Base-by-base conservation (phyloP, 2,329 filamentous ascomycete species). In the Beauveria brongniartii region DNA sequence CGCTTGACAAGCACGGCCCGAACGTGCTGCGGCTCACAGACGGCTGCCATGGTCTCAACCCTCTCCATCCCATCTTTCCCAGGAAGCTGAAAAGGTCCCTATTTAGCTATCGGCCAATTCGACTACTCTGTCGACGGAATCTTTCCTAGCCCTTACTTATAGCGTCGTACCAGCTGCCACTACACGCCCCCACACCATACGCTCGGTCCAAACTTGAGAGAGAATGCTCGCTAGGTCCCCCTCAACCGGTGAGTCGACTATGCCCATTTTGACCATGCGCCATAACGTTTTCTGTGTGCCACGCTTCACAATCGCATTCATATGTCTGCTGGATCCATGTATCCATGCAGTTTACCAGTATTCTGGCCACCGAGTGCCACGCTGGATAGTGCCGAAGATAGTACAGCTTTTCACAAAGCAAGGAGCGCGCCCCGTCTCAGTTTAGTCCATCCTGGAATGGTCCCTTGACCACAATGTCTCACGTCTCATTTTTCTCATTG, bases 391-490 rank as follows among this genome's bases (percentile, higher is more conserved):
- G 30, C 34, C 30, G 55, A 57, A 50, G 50, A 57, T 57, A 30
- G 30, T 50, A 46, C 44, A 40, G 14, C 41, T 47, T 34, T 20
- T 10, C 3, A n/a, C n/a, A 16, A 55, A 56, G 18, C 26, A 56
- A 30, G 28, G 52, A 55, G 52, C 40, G 52, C 37, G 24, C 20
- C 5, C 55, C 55, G 56, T 59, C 47, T 34, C 56, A 44, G 18
- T 44, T 37, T 59, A 28, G 24, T 43, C 30, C 37, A 52, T 41
- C 46, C 56, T 52, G 56, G 56, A 59, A 51, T 59, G 56, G 24
- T 20, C 56, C 47, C 48, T 52, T 22, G 47, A 43, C 34, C 46
- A 20, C 47, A 50, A 50, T 57, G 55, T 52, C 48, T 43, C 47
- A 59, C 24, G 56, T 52, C 47, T 52, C 56, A 59, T 50, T 34